phyloP scores from a whole-genome alignment of 768 basidiomycete genomes.

The Cantharellus anzutake region DNA sequence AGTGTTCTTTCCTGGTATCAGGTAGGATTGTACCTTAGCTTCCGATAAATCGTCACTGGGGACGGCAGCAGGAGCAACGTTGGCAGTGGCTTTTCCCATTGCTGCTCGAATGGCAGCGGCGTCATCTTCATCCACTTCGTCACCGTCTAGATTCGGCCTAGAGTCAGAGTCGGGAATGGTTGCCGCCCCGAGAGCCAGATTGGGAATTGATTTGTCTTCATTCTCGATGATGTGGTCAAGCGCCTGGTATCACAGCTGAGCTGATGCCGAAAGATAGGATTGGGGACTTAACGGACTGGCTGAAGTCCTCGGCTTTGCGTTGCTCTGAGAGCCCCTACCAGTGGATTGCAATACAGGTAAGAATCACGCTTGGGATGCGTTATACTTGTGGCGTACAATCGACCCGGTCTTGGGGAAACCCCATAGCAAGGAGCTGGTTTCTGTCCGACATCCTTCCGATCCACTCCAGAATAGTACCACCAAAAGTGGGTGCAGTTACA shows the following conservation, averaged over 20 bases:
- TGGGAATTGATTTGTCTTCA: constrained; percentile 55
- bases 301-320: constrained; percentile 74
- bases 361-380: constrained; percentile 1
- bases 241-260: constrained; percentile 12
- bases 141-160: constrained; percentile 23
- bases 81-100: constrained; percentile 22
- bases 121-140: constrained; percentile 44
- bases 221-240: constrained; percentile 82
- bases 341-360: neutral
- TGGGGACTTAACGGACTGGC: constrained; percentile 22
- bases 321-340: constrained; percentile 70
- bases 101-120: constrained; percentile 39
- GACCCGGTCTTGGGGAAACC: constrained; percentile 66
- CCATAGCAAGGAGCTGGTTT: constrained; percentile 65
- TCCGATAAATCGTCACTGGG: neutral
- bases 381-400: constrained; percentile 42
- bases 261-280: neutral
- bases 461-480: too few relatives aligned
- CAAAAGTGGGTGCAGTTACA: too few relatives aligned
- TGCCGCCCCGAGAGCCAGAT: constrained; percentile 25
- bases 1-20: neutral
- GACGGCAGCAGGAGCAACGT: constrained; percentile 16
- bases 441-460: constrained; percentile 6
- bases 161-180: constrained; percentile 10
- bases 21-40: neutral